Evolutionary conservation across 2,329 filamentous ascomycete species (phyloP).

Genomic region (Aspergillus fischeri): DNA sequence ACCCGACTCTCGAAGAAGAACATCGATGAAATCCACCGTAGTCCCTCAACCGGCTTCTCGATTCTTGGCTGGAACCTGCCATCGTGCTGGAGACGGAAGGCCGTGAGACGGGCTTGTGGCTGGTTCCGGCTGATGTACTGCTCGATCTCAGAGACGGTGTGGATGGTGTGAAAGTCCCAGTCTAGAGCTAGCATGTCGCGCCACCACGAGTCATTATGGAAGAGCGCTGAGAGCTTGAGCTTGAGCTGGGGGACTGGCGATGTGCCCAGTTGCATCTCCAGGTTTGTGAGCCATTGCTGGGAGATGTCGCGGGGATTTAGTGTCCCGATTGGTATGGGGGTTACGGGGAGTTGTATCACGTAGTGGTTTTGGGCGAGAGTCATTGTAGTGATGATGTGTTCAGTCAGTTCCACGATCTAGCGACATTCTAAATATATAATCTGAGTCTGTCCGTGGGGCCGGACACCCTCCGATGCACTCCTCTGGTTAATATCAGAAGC

Average conservation of each 20-base stretch:
- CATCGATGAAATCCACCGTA: constrained; percentile 37
- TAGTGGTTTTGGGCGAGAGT: constrained; percentile 21
- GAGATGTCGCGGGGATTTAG: constrained; percentile 23
- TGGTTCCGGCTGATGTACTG: constrained; percentile 28
- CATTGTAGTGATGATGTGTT: constrained; percentile 5
- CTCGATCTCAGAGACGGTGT: constrained; percentile 27
- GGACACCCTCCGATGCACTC: background rate
- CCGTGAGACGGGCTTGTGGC: constrained; percentile 22
- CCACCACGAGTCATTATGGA: constrained; percentile 40
- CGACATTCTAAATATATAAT: background rate
- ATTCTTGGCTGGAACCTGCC: constrained; percentile 29
- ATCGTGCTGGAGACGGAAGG: constrained; percentile 29
- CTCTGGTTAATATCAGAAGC: background rate
- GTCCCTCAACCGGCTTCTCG: constrained; percentile 24
- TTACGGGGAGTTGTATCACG: constrained; percentile 28
- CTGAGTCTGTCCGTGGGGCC: no score
- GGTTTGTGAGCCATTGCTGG: constrained; percentile 29
- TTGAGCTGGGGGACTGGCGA: background rate
- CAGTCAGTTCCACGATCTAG: background rate
- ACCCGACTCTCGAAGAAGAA: constrained; percentile 38
- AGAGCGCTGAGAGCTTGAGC: constrained; percentile 20
- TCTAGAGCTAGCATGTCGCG: constrained; percentile 38
- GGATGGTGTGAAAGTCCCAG: constrained; percentile 38
- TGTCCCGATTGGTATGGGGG: constrained; percentile 15
- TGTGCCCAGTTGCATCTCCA: constrained; percentile 22